Percentiles rank a stretch among this genome's conserved stretches.
Evolutionary conservation across 129 eudicot species (phyloP).

Genomic region (Flaveria brownii): DNA sequence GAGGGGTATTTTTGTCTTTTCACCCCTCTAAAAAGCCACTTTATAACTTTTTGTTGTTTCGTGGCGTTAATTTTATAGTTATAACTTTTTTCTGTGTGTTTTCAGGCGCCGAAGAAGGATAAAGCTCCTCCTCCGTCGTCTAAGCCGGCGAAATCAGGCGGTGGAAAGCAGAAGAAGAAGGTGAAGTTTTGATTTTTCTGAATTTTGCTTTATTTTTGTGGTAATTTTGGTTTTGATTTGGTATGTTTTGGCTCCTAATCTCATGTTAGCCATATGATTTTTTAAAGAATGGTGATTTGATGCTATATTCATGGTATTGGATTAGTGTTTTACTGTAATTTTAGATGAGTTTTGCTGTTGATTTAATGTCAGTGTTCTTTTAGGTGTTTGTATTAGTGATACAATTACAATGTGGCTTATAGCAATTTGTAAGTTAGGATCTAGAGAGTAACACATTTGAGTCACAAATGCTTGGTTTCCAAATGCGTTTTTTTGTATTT

Average conservation of each 20-base stretch:
- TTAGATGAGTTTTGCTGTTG: not conserved
- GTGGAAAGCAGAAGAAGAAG: constrained; percentile 95
- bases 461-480: too few species aligned
- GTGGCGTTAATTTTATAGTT: not conserved
- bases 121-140: constrained; percentile 85
- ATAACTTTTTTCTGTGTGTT: not conserved
- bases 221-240: not conserved
- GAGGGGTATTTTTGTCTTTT: too few species aligned
- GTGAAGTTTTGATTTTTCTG: constrained; percentile 14
- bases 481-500: not conserved
- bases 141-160: constrained; percentile 88
- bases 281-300: not conserved
- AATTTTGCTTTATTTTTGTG: not conserved
- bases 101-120: constrained; percentile 78
- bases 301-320: not conserved
- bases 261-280: not conserved
- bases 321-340: not conserved
- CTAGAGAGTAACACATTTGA: not conserved
- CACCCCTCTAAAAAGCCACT: too few species aligned
- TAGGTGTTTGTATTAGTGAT: too few species aligned
- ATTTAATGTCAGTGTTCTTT: too few species aligned
- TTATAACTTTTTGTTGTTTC: not conserved
- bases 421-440: too few species aligned
- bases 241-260: not conserved
- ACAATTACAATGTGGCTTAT: too few species aligned